Conservation (phyloP, 116 monocot genomes). For the Phalaenopsis hybrid region DNA sequence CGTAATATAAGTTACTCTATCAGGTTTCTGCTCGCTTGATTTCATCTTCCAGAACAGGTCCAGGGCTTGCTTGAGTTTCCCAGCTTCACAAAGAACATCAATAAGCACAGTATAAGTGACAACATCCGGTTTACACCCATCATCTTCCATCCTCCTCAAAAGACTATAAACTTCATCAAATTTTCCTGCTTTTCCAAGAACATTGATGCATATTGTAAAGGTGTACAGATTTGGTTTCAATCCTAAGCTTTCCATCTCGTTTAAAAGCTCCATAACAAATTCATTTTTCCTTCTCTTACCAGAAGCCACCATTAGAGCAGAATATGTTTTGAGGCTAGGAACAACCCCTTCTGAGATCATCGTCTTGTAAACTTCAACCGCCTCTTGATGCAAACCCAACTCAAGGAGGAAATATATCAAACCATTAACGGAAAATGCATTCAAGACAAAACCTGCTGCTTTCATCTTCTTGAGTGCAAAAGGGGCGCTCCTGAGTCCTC, state of each 20-base stretch:
- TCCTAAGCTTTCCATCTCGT: conserved; percentile 69
- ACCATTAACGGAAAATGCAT: conserved; percentile 78
- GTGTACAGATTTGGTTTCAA: conserved; percentile 85
- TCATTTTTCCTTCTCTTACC: conserved; percentile 63
- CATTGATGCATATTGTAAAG: conserved; percentile 84
- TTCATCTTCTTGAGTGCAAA: conserved; percentile 52
- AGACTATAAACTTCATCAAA: conserved; percentile 57
- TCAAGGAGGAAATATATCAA: conserved; percentile 76
- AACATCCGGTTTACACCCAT: conserved; percentile 76
- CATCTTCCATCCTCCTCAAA: conserved; percentile 63
- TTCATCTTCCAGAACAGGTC: conserved; percentile 79
- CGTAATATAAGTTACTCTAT: conserved; percentile 73
- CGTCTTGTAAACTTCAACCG: conserved; percentile 59
- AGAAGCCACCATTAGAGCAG: conserved; percentile 74
- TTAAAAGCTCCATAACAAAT: conserved; percentile 52
- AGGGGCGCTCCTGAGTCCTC: conserved; percentile 55
- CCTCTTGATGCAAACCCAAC: conserved; percentile 52
- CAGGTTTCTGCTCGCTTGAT: conserved; percentile 58
- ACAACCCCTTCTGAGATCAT: conserved; percentile 61
- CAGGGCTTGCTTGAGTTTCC: conserved; percentile 52
- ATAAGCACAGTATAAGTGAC: conserved; percentile 88
- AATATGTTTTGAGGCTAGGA: conserved; percentile 87
- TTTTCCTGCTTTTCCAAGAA: conserved; percentile 61
- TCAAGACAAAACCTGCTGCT: conserved; percentile 60
- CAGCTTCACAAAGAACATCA: conserved; percentile 57